Base-by-base conservation (phyloP, 768 basidiomycete species). In the Suillus clintonianus region DNA sequence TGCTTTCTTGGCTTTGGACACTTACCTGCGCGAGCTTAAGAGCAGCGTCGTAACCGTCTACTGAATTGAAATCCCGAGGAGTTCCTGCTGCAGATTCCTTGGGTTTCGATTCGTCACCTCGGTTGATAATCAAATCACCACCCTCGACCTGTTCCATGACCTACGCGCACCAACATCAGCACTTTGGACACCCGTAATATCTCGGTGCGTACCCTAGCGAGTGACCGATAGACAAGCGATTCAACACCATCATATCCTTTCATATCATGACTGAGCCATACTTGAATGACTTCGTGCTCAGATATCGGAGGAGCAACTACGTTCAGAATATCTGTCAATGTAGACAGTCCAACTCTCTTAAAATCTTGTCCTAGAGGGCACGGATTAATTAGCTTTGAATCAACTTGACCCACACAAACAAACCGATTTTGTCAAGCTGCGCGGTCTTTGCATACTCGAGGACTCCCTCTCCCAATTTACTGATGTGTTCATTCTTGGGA, bases 251-350 rank as follows among this genome's bases (percentile, higher is more conserved):
- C 95, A 73, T 97, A 98, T 19, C 97, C 97, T 66, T 85, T 83
- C 96, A 99, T 96, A 68, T 97, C 95, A 78, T 99, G 96, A 71
- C 90, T 91, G 43, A 99, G 79, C 91, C 93, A 94, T 9, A 99
- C 89, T 74, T 97, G 89, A 67, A 99, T 95, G 17, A 98, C 94
- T 77, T 99, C 97, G 73, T 99, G 97, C 75, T 97, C 96, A 30
- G 96, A 93, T 70, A 99, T 99, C 14, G 97, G 97, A 47, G 97
- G 97, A 0, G 97, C 97, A 64, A 99, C 97, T 34, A 91, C 97
- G 73, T 98, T 97, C 58, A 99, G 81, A 62, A 99, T 89, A 62
- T 97, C 95, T 3, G 87, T 93, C 32, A 99, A 79, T 3, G 96
- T 95, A 11, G 93, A 94, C 42, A 96, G 78, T 34, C 95, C 94